A percentile compares a stretch with the other conserved stretches of the same genome.
Evolutionary conservation across 179 eudicot genomes (phyloP).

Genomic region (Gypsophila paniculata): DNA sequence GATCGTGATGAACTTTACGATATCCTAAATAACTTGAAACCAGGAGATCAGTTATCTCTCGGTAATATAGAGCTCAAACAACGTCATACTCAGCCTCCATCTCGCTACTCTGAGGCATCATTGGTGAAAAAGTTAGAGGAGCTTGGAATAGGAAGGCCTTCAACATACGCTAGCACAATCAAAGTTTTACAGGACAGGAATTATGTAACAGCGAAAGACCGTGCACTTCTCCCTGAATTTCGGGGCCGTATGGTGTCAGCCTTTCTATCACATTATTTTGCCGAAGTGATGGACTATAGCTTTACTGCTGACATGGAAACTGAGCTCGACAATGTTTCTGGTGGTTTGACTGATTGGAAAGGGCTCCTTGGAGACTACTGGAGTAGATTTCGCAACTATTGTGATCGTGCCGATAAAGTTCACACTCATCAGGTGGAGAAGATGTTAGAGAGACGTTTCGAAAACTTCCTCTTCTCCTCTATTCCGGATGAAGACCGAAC

Average conservation of each 20-base stretch:
- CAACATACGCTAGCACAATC: constrained; percentile 80
- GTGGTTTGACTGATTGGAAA: constrained; percentile 92
- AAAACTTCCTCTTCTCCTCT: constrained; percentile 60
- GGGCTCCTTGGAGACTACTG: constrained; percentile 82
- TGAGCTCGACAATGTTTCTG: constrained; percentile 94
- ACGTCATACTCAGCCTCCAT: constrained; percentile 77
- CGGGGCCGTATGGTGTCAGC: constrained; percentile 99
- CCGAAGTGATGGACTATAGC: constrained; percentile 87
- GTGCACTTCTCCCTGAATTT: constrained; percentile 71
- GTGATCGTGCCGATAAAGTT: constrained; percentile 55
- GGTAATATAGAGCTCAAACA: constrained; percentile 56
- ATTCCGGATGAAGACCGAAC: constrained; percentile 70
- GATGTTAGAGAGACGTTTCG: constrained; percentile 84
- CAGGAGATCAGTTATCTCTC: constrained; percentile 49
- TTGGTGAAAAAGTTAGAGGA: constrained; percentile 86
- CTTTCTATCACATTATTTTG: constrained; percentile 72
- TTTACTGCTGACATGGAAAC: constrained; percentile 96
- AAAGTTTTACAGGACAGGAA: constrained; percentile 87
- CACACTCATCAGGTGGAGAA: constrained; percentile 92
- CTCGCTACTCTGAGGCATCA: constrained; percentile 81
- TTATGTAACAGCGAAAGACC: constrained; percentile 57
- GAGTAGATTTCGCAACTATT: constrained; percentile 74
- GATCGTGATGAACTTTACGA: constrained; percentile 40
- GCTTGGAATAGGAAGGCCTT: constrained; percentile 98
- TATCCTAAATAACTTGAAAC: constrained; percentile 45